Conservation (phyloP, 306 rosid species). For the Castanopsis chinensis region DNA sequence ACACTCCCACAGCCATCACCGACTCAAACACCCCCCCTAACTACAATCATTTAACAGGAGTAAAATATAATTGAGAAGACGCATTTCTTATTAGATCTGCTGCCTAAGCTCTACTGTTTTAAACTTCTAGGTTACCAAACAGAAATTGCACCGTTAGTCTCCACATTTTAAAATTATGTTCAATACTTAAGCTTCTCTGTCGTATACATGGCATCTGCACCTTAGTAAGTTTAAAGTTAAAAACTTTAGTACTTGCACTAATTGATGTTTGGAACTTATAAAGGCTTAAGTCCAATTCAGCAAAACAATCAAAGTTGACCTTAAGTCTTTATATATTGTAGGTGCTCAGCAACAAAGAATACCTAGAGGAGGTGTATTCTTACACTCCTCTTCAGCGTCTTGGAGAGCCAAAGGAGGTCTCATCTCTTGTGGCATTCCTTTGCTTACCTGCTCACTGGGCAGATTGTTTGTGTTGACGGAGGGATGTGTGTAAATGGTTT, state of each 20-base stretch:
- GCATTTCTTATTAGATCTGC: not conserved
- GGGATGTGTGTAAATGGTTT: conserved; percentile 73
- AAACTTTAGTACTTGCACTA: not conserved
- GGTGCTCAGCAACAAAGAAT: conserved; percentile 62
- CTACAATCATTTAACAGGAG: not conserved
- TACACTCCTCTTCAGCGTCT: conserved; percentile 66
- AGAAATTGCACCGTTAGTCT: not conserved
- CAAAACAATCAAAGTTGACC: not conserved
- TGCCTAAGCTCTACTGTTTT: not conserved
- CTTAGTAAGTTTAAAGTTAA: not conserved
- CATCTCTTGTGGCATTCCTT: conserved; percentile 67
- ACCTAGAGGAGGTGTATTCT: conserved; percentile 64
- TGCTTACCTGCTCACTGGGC: conserved; percentile 86
- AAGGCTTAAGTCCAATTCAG: not conserved
- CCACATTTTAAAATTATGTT: not conserved
- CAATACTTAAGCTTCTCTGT: not conserved
- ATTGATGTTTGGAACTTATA: not conserved
- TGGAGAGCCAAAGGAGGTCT: conserved; percentile 68
- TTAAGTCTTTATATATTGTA: conserved; percentile 2
- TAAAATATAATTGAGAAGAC: not conserved
- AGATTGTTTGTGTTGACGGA: conserved; percentile 71
- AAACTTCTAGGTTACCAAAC: not conserved
- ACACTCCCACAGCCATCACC: not conserved
- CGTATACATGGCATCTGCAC: not conserved
- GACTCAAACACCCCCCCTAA: not conserved